Percentiles rank a stretch among this genome's conserved stretches.
These are phyloP conservation scores for Mitragyna speciosa DNA, from an alignment of 257 asterid genomes.

Conservation along the genomic window DNA sequence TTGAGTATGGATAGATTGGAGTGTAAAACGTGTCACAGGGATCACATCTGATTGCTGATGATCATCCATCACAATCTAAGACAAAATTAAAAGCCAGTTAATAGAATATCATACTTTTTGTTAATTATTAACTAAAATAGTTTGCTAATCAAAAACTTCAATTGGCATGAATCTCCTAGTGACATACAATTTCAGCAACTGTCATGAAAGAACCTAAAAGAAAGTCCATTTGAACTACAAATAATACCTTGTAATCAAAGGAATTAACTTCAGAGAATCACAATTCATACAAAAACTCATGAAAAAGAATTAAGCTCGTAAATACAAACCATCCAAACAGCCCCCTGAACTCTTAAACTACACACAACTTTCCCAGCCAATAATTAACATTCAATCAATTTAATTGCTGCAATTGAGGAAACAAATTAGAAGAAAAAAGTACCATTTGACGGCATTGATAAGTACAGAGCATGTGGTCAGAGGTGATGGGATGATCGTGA, in stretches of 20 bases:
- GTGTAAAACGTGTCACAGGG: conserved; percentile 85
- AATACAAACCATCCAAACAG: not conserved
- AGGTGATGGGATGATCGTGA: conserved; percentile 47
- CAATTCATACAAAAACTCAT: not conserved
- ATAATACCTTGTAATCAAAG: conserved; percentile 93
- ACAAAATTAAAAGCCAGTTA: conserved; percentile 27
- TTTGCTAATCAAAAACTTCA: not conserved
- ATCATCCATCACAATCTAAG: conserved; percentile 97
- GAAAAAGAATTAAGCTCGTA: not conserved
- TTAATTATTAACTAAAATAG: not conserved
- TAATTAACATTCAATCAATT: not conserved
- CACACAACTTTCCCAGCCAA: not conserved
- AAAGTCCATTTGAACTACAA: conserved; percentile 17
- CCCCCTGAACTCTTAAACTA: not conserved
- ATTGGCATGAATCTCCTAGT: not conserved
- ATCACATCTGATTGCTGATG: conserved; percentile 95
- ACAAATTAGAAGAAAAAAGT: conserved; percentile 3
- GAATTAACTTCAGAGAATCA: too few relatives aligned
- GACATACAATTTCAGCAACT: not conserved
- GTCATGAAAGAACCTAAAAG: conserved; percentile 4
- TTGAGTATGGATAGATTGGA: conserved; percentile 78
- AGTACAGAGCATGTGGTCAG: conserved; percentile 93
- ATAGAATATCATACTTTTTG: not conserved
- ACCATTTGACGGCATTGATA: conserved; percentile 99
- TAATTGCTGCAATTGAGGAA: not conserved